Evolutionary conservation across 1,284 basidiomycete genomes (phyloP), one percentile per base, ranked within the genome.

Genomic region (Waitea zeae): DNA sequence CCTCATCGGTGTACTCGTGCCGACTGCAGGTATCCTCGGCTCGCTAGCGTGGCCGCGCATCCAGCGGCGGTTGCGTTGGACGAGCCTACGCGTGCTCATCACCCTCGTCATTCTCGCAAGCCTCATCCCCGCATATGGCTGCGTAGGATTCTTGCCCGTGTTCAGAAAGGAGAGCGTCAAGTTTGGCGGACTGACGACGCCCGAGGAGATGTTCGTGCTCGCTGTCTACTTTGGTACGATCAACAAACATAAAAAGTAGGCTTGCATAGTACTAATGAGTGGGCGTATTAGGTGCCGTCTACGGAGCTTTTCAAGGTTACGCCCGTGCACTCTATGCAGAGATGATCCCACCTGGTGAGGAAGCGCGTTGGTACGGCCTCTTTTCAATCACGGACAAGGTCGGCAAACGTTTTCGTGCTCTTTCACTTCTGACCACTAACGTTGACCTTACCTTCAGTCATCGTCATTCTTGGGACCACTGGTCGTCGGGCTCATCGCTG

Each of bases 301-400:
- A 80, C 42, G 81, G 79, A 6, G 73, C 80, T 0, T 84, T 87
- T 52, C 80, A 87, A 49, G 68, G 75, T 12, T 88, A 82, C 41
- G 77, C 83, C 2, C 56, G 86, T 5, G 80, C 82, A 1, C 70
- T 77, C 33, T 89, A 81, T 46, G 70, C 80, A 2, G 78, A 79
- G 43, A 53, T 89, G 37, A 62, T 89, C 5, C 86, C 84, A 0
- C 67, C 66, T 0, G 74, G 78, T 0, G 79, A 87, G 50, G 80
- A 81, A 52, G 82, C 82, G 1, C 55, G 80, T 38, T 88, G 80
- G 59, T 78, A 73, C 47, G 83, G 71, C 2, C 56, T 92, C 17
- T 93, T 80, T 53, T 80, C 81, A 4, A 86, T 93, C 44, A 92
- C 87, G 0, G 83, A 86, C 57, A 88, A 87, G 62, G 78, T 70